Conservation (phyloP, 2,329 filamentous ascomycete genomes). For the Metarhizium humberi region DNA sequence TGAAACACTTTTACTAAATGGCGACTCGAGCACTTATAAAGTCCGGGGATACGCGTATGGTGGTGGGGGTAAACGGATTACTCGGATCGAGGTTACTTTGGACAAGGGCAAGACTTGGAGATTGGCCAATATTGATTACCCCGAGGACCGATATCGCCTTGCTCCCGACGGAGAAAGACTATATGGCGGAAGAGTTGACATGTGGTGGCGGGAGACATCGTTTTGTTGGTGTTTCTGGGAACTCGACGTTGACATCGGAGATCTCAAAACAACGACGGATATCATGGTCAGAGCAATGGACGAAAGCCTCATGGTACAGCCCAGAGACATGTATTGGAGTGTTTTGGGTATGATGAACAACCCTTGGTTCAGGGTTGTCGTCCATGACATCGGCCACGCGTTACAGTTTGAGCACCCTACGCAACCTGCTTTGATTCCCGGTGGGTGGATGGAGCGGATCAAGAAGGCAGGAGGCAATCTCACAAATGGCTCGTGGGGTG, state of each 20-base stretch:
- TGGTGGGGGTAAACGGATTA: conserved; percentile 76
- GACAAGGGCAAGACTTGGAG: conserved; percentile 76
- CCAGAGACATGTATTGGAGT: conserved; percentile 92
- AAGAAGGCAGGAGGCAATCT: conserved; percentile 77
- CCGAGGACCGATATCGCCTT: conserved; percentile 72
- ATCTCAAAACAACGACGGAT: conserved; percentile 56
- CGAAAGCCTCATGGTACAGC: conserved; percentile 77
- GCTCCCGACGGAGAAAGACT: conserved; percentile 50
- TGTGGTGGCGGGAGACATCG: conserved; percentile 69
- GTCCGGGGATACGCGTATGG: conserved; percentile 79
- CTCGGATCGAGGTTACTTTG: conserved; percentile 72
- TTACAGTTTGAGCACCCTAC: conserved; percentile 85
- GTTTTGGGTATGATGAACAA: conserved; percentile 98
- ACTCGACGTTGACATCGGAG: conserved; percentile 52
- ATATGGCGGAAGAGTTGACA: conserved; percentile 69
- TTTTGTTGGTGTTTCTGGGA: conserved; percentile 96
- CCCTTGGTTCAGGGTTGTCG: conserved; percentile 78
- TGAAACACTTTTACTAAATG: conserved; percentile 48
- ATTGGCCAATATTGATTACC: conserved; percentile 68
- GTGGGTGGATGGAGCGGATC: conserved; percentile 89
- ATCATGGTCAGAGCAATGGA: conserved; percentile 85
- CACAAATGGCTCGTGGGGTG: conserved; percentile 77
- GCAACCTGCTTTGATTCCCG: conserved; percentile 64
- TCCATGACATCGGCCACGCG: conserved; percentile 52
- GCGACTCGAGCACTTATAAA: conserved; percentile 46